Base-by-base conservation (phyloP, 2,329 filamentous ascomycete species). In the Ambrosiella xylebori region DNA sequence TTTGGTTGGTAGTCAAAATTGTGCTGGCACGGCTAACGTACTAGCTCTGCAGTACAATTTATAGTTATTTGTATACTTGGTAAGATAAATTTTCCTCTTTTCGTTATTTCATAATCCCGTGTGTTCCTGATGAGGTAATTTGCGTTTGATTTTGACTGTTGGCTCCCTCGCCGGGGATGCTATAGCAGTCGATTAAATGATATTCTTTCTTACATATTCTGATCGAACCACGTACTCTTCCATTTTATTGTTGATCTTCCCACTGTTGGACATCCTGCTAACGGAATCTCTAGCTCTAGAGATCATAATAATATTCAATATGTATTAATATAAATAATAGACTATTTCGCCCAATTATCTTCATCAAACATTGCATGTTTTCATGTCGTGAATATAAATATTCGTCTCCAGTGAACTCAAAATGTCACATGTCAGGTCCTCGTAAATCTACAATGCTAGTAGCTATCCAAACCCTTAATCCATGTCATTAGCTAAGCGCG, bases 151-250 rank as follows among this genome's bases (percentile, higher is more conserved):
- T 79, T 77, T 74, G 71, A 71, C 71, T 75, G 82, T 81, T 90
- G 88, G 88, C 78, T 75, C 86, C 82, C 88, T 73, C 85, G 89
- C 90, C 89, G 81, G 89, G 82, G 86, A 78, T 76, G 85, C 84
- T 78, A 84, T 84, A 89, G 83, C 84, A 77, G 74, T 69, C 73
- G 74, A 78, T 74, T 69, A 80, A 71, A 76, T 95, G 89, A 95
- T 86, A 94, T 87, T 89, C 73, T 81, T 82, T 91, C 89, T 95
- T 95, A 95, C 89, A 95, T 95, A 95, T 95, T 88, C 89, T 95
- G 89, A 95, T 50, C 13, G 27, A 54, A 57, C 45, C 15, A 13
- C n/a, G 44, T 47, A 17, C 19, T 39, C 51, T 45, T 55, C n/a
- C 12, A 55, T 15, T 39, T 50, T 49, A 15, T 15, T 51, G 15